phyloP scores from a whole-genome alignment of 805 yeast genomes.

The Metschnikowia koreensis region DNA sequence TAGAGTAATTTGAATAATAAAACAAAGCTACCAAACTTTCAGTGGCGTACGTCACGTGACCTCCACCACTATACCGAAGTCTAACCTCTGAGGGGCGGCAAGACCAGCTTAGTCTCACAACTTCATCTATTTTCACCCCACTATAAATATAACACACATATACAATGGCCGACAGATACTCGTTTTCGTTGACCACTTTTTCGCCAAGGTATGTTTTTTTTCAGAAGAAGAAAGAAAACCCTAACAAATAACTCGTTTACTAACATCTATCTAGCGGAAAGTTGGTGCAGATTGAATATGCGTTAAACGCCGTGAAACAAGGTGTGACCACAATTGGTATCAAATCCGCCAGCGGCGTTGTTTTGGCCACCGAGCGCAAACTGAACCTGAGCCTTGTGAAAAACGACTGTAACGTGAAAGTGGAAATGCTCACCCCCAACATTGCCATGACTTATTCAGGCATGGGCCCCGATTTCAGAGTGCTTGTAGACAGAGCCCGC shows the following conservation, averaged over 20 bases:
- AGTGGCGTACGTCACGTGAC: neutral
- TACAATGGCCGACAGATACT: constrained; percentile 94
- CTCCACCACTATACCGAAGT: neutral
- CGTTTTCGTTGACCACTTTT: constrained; percentile 94
- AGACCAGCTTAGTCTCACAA: neutral
- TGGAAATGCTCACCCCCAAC: constrained; percentile 85
- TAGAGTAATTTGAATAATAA: too few species aligned
- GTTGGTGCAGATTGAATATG: constrained; percentile 96
- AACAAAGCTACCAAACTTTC: too few species aligned
- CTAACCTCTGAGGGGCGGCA: neutral
- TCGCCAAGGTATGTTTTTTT: constrained; percentile 76
- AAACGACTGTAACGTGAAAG: constrained; percentile 71
- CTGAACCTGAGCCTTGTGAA: constrained; percentile 75
- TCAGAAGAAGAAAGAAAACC: neutral
- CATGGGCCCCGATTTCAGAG: constrained; percentile 98
- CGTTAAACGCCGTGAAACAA: constrained; percentile 93
- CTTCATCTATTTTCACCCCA: neutral
- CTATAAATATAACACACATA: neutral
- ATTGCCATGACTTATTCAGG: constrained; percentile 97
- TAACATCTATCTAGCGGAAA: constrained; percentile 68
- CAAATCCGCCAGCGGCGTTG: constrained; percentile 90
- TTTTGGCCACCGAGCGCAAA: constrained; percentile 94
- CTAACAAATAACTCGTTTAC: constrained; percentile 9
- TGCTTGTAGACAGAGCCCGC: constrained; percentile 89
- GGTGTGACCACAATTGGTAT: constrained; percentile 97